Percentiles rank a stretch among this genome's conserved stretches.
Conservation (phyloP, 306 rosid genomes). For the Albizia julibrissin region DNA sequence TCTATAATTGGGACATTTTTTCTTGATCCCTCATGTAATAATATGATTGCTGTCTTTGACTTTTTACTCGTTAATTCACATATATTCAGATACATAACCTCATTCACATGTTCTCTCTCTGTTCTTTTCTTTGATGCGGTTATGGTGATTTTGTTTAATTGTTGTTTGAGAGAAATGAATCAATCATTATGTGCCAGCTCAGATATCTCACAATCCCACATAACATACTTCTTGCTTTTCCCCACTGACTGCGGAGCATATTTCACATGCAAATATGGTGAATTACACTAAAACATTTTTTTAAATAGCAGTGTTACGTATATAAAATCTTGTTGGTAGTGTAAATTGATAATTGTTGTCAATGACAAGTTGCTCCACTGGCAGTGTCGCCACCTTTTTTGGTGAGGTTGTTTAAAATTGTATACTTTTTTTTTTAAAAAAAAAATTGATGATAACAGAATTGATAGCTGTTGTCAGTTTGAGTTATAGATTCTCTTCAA, state of each 20-base stretch:
- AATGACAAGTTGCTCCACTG: too few species aligned
- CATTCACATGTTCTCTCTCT: not conserved
- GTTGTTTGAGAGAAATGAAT: not conserved
- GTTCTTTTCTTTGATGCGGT: not conserved
- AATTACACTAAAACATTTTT: not conserved
- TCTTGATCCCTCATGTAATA: constrained; percentile 31
- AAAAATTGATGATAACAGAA: too few species aligned
- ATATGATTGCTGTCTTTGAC: constrained; percentile 49
- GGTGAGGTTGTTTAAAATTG: too few species aligned
- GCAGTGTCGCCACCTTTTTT: too few species aligned
- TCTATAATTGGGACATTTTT: constrained; percentile 45
- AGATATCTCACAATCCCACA: not conserved
- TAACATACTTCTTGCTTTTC: constrained; percentile 16
- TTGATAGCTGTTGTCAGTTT: too few species aligned
- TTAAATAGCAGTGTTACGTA: too few species aligned
- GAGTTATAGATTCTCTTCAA: too few species aligned
- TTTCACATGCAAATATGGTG: constrained; percentile 22
- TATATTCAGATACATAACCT: not conserved
- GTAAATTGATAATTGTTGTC: too few species aligned
- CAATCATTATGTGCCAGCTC: not conserved
- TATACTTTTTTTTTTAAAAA: too few species aligned
- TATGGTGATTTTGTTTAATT: not conserved
- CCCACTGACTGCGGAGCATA: constrained; percentile 62
- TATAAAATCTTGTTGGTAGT: too few species aligned
- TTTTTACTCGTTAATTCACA: constrained; percentile 27